Conservation (phyloP, 495 filamentous ascomycete species). For the Melanomma pulvis-pyrius region DNA sequence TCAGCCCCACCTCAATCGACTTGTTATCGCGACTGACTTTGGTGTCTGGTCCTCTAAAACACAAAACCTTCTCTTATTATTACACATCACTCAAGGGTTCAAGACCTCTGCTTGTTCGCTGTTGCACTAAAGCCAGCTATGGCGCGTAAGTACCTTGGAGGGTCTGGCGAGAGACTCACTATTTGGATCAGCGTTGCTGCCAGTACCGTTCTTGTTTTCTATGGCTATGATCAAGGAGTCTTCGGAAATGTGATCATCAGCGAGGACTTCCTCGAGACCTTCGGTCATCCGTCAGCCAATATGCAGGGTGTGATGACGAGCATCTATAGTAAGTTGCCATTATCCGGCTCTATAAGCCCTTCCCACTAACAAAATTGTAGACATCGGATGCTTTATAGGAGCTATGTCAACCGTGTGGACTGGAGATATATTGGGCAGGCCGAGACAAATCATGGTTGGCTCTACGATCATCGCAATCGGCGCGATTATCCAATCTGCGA, state of each 20-base stretch:
- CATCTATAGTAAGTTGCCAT: slow-evolving; percentile 20
- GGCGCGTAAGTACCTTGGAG: slow-evolving; percentile 35
- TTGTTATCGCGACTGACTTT: too few species aligned
- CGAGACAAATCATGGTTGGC: slow-evolving; percentile 33
- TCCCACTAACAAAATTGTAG: background rate
- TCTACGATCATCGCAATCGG: slow-evolving; percentile 38
- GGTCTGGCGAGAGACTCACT: slow-evolving; percentile 35
- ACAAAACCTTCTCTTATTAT: background rate
- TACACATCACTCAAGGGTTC: background rate
- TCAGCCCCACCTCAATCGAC: too few species aligned
- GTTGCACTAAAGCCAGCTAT: slow-evolving; percentile 2
- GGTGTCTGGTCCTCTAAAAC: background rate
- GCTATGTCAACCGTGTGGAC: slow-evolving; percentile 34
- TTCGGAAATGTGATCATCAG: slow-evolving; percentile 38
- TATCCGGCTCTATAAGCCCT: background rate
- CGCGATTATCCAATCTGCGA: slow-evolving; percentile 41
- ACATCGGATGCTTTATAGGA: slow-evolving; percentile 39
- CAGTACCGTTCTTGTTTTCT: slow-evolving; percentile 32
- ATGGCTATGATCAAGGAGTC: slow-evolving; percentile 35
- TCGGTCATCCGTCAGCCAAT: slow-evolving; percentile 34
- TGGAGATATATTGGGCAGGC: slow-evolving; percentile 34
- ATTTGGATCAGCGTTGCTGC: slow-evolving; percentile 36
- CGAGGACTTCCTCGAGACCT: slow-evolving; percentile 32
- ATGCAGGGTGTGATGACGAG: slow-evolving; percentile 38
- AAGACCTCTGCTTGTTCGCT: background rate